Evolutionary conservation across 2,329 filamentous ascomycete species (phyloP), one percentile per base, ranked within the genome.

Genomic region (Beauveria sp.): DNA sequence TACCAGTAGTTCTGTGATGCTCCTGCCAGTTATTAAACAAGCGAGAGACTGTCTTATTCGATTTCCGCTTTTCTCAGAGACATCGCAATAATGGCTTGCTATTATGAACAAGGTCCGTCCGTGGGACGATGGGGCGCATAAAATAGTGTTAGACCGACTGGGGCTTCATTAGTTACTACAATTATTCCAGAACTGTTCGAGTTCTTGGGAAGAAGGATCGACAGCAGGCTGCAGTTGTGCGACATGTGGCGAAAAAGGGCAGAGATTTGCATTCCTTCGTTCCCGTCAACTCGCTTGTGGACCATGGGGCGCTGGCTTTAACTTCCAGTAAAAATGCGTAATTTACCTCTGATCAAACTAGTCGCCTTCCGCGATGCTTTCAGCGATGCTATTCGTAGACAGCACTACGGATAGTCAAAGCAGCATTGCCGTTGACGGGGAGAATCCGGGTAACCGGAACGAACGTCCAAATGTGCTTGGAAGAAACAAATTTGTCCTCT

Each of bases 151-250:
- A 16, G 34, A 14, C 20, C 3, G 43, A 43, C 46, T 30, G 56
- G 56, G 46, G 16, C 56, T 50, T 20, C 34, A 43, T 58, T 58
- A 5, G 12, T 38, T 58, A 5, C 34, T 38, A 38, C 34, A 14
- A 1, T 38, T 14, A 34, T 58, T 58, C 56, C 56, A 58, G 55
- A 58, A 50, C 16, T 50, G 46, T 50, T 58, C 46, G 46, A 28
- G 30, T 40, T 49, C 55, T 28, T 42, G 38, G 28, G 46, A 42
- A 58, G 1, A 47, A 58, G 34, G 46, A 51, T 51, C 46, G 34
- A 38, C 56, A 58, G 10, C 16, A 20, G 51, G 43, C 20, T 40
- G 43, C 16, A 57, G 45, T 34, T 58, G 24, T 52, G n/a, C 50
- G 28, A 40, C 50, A 52, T 20, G 24, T 14, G 40, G 26, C 42